These are phyloP conservation scores for Colletotrichum echinochloae DNA, from an alignment of 2,329 filamentous ascomycete genomes.

Conservation along the genomic window DNA sequence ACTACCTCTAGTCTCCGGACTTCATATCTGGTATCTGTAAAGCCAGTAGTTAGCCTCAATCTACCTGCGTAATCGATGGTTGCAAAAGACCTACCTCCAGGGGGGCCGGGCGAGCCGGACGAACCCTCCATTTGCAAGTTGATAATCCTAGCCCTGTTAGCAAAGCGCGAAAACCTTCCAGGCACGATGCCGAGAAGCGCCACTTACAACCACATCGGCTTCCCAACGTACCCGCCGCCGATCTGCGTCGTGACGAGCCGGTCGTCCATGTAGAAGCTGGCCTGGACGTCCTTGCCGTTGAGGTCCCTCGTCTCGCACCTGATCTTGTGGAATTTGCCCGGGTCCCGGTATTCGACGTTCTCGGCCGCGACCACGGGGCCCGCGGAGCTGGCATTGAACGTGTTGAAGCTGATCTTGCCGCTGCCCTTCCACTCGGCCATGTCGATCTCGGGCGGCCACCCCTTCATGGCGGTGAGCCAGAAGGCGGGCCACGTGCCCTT, in stretches of 20 bases:
- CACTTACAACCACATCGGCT: constrained; percentile 58
- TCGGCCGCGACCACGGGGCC: constrained; percentile 58
- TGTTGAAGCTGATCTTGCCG: constrained; percentile 68
- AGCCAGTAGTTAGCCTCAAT: background rate
- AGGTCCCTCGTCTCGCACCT: constrained; percentile 62
- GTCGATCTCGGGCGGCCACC: constrained; percentile 71
- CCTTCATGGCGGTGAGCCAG: constrained; percentile 66
- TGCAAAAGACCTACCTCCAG: constrained; percentile 25
- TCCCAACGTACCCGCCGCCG: constrained; percentile 61
- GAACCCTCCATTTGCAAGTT: constrained; percentile 61
- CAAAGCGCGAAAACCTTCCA: background rate
- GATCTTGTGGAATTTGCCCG: constrained; percentile 62
- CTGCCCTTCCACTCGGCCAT: constrained; percentile 72
- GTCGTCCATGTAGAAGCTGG: constrained; percentile 67
- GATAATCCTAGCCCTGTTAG: constrained; percentile 52
- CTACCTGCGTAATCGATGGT: background rate
- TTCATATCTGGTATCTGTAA: constrained; percentile 17
- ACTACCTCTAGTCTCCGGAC: constrained; percentile 29
- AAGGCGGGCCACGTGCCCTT: constrained; percentile 69
- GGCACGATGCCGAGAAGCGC: background rate
- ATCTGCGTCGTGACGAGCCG: constrained; percentile 61
- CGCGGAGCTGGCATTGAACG: constrained; percentile 61
- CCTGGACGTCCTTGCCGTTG: constrained; percentile 63
- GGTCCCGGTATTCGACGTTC: constrained; percentile 61
- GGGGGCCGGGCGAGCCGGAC: constrained; percentile 56